Percentiles rank a stretch among this genome's conserved stretches.
phyloP scores from a whole-genome alignment of 2,329 filamentous ascomycete species.

The Grosmannia huntii region DNA sequence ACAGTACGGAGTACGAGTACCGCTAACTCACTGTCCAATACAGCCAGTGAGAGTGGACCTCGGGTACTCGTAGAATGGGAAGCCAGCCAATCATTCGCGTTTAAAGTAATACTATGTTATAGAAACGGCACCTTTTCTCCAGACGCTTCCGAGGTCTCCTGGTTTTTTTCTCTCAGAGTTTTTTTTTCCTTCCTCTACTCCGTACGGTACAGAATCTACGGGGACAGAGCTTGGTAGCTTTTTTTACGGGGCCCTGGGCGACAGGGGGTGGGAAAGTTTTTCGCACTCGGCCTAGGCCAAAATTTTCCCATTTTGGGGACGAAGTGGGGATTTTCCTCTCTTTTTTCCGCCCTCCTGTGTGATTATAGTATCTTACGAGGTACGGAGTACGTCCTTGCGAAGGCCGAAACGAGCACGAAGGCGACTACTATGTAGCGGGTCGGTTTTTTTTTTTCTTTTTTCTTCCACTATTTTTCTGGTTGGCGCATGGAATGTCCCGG shows the following conservation, averaged over 20 bases:
- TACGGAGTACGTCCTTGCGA: background rate
- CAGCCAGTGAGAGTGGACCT: background rate
- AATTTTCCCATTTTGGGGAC: background rate
- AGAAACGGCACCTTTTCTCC: background rate
- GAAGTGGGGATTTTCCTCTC: conserved; percentile 4
- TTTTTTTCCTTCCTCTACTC: background rate
- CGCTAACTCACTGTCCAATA: background rate
- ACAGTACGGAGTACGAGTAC: background rate
- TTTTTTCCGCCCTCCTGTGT: background rate
- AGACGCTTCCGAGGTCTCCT: conserved; percentile 3
- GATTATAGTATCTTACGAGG: background rate
- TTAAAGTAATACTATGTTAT: background rate
- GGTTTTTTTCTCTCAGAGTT: background rate
- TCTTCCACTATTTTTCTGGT: background rate
- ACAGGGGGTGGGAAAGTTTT: conserved; percentile 8
- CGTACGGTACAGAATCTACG: background rate
- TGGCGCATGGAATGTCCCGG: background rate
- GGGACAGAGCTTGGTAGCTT: background rate
- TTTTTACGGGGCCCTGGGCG: conserved; percentile 4
- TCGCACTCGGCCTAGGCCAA: background rate
- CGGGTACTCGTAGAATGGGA: background rate
- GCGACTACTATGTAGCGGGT: background rate
- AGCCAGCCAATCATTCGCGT: conserved; percentile 4
- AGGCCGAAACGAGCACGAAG: conserved; percentile 3
- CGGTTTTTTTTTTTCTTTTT: background rate